Percentiles rank a stretch among this genome's conserved stretches.
Evolutionary conservation across 441 rosid genomes (phyloP).

Genomic region (Capsella rubella): DNA sequence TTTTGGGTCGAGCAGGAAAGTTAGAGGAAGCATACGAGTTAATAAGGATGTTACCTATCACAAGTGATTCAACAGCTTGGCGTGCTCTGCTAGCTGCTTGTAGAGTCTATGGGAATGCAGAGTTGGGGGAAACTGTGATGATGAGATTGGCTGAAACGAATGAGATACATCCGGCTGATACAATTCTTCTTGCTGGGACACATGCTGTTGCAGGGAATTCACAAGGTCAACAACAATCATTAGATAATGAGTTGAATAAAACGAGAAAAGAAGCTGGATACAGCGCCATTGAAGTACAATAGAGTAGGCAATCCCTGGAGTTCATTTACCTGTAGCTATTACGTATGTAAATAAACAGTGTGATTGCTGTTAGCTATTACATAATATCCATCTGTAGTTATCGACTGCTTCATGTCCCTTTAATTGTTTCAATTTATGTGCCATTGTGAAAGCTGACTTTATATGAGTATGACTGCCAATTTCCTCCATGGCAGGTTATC

Average conservation of each 20-base stretch:
- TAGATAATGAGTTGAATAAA: conserved; percentile 37
- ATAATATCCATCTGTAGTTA: conserved; percentile 10
- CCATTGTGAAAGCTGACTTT: conserved; percentile 18
- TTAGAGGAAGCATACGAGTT: conserved; percentile 61
- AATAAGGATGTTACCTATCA: conserved; percentile 54
- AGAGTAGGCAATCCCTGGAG: conserved; percentile 25
- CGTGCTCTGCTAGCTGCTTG: conserved; percentile 72
- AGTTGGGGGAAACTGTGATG: conserved; percentile 51
- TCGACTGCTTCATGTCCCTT: conserved; percentile 4
- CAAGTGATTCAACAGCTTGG: conserved; percentile 65
- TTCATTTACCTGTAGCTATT: neutral
- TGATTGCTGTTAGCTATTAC: conserved; percentile 17
- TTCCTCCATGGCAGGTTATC: conserved; percentile 68
- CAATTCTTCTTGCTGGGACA: conserved; percentile 58
- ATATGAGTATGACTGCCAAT: conserved; percentile 25
- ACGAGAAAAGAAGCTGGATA: conserved; percentile 56
- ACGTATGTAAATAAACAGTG: neutral
- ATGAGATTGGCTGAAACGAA: conserved; percentile 50
- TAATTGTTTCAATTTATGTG: conserved; percentile 15
- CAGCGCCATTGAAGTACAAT: conserved; percentile 53
- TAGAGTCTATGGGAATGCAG: conserved; percentile 58
- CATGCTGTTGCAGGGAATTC: conserved; percentile 59
- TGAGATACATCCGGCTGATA: conserved; percentile 60
- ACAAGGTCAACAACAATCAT: conserved; percentile 36
- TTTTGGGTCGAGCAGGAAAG: conserved; percentile 68